phyloP scores from a whole-genome alignment of 2,329 filamentous ascomycete genomes.

The Pseudocercospora cruenta region DNA sequence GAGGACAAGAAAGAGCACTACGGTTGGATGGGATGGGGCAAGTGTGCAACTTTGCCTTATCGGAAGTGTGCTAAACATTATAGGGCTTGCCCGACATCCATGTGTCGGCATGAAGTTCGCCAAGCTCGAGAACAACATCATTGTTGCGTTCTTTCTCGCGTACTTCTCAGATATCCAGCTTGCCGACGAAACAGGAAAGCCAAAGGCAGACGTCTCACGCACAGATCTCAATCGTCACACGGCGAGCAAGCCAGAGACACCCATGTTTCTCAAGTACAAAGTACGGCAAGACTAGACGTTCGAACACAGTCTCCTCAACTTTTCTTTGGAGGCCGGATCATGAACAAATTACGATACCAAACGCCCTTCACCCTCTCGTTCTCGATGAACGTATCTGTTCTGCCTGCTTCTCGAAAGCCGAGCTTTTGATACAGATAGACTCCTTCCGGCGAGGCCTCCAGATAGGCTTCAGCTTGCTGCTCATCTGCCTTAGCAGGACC shows the following conservation, averaged over 20 bases:
- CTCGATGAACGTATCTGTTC: slow-evolving; percentile 33
- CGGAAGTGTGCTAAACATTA: background rate
- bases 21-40: slow-evolving; percentile 43
- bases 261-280: slow-evolving; percentile 46
- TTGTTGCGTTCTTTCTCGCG: slow-evolving; percentile 54
- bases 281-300: slow-evolving; percentile 24
- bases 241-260: slow-evolving; percentile 46
- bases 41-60: background rate
- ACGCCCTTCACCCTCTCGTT: slow-evolving; percentile 27
- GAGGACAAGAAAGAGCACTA: slow-evolving; percentile 51
- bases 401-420: slow-evolving; percentile 36
- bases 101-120: slow-evolving; percentile 53
- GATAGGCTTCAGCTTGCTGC: slow-evolving; percentile 40
- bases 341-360: slow-evolving; percentile 35
- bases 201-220: slow-evolving; percentile 35
- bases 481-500: slow-evolving; percentile 44
- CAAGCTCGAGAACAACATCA: slow-evolving; percentile 57
- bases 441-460: slow-evolving; percentile 43
- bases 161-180: slow-evolving; percentile 56
- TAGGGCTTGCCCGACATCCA: slow-evolving; percentile 45
- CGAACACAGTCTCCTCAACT: background rate
- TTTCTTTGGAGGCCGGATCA: slow-evolving; percentile 26
- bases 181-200: slow-evolving; percentile 46
- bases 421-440: slow-evolving; percentile 44
- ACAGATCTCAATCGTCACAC: slow-evolving; percentile 45